Conservation (phyloP, 257 asterid species). For the Agastache rugosa region DNA sequence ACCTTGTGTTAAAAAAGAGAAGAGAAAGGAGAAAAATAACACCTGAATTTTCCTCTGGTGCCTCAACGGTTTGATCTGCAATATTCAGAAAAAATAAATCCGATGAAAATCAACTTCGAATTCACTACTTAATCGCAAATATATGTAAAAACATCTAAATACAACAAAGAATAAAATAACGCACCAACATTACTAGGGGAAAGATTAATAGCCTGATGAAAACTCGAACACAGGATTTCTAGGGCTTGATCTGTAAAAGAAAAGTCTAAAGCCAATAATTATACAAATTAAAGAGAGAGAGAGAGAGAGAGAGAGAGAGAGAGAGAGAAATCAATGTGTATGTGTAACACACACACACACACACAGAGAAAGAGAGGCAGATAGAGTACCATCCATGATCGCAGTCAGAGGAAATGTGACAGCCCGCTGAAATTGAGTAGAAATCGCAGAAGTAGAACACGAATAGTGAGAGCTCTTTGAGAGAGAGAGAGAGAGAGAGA, state of each 20-base stretch:
- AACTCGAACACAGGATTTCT: constrained; percentile 52
- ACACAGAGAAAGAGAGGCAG: constrained; percentile 4
- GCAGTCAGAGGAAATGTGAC: not conserved
- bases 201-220: constrained; percentile 53
- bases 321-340: not conserved
- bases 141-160: not conserved
- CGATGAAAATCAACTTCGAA: not conserved
- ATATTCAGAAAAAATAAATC: constrained; percentile 7
- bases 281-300: not conserved
- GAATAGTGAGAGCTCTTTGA: constrained; percentile 35
- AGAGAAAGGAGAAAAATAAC: constrained; percentile 19
- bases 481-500: constrained; percentile 36
- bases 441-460: constrained; percentile 15
- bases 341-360: no score
- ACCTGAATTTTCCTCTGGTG: constrained; percentile 42
- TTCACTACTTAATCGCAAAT: constrained; percentile 1
- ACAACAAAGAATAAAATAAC: constrained; percentile 7
- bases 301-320: no score
- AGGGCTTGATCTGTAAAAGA: constrained; percentile 56
- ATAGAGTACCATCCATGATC: constrained; percentile 68
- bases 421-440: constrained; percentile 10
- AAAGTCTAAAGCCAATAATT: constrained; percentile 4
- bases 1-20: not conserved
- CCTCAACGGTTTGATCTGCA: constrained; percentile 43
- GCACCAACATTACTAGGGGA: constrained; percentile 43